These are phyloP conservation scores for Colletotrichum shisoi DNA, from an alignment of 2,329 filamentous ascomycete species.

Conservation along the genomic window DNA sequence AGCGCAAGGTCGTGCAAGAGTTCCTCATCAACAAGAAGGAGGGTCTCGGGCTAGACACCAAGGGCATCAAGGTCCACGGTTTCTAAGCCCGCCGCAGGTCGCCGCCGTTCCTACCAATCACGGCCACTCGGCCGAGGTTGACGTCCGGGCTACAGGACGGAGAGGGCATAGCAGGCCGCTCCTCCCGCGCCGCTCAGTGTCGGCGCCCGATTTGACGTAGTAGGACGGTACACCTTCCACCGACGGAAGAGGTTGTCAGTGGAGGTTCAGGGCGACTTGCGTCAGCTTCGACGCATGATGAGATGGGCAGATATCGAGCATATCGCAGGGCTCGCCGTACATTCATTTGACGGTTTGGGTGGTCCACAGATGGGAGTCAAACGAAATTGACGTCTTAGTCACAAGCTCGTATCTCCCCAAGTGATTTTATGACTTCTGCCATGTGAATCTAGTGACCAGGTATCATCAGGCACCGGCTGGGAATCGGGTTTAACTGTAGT, in stretches of 20 bases:
- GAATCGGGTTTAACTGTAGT: no score
- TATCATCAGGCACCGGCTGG: no score
- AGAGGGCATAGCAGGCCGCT: conserved; percentile 20
- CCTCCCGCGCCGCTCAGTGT: conserved; percentile 34
- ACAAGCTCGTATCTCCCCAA: not conserved
- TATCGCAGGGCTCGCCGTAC: conserved; percentile 12
- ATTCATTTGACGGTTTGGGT: conserved; percentile 20
- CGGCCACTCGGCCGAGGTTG: conserved; percentile 19
- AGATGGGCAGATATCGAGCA: conserved; percentile 23
- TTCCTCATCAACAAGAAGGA: conserved; percentile 97
- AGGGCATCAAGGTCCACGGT: conserved; percentile 88
- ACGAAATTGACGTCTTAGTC: conserved; percentile 26
- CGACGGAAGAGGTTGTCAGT: conserved; percentile 35
- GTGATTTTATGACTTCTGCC: not conserved
- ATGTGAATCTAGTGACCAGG: no score
- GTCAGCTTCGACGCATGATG: conserved; percentile 36
- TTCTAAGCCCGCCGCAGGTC: conserved; percentile 55
- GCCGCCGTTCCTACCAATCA: conserved; percentile 48
- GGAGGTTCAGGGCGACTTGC: conserved; percentile 39
- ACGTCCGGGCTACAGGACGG: conserved; percentile 33
- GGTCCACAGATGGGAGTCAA: conserved; percentile 5
- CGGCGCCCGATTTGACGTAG: conserved; percentile 35
- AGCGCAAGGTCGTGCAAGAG: conserved; percentile 98
- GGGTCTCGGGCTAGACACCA: conserved; percentile 90
- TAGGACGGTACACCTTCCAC: conserved; percentile 37